Percentiles rank a stretch among this genome's conserved stretches.
Conservation (phyloP, 2,329 filamentous ascomycete genomes). For the Pseudogymnoascus sp. region DNA sequence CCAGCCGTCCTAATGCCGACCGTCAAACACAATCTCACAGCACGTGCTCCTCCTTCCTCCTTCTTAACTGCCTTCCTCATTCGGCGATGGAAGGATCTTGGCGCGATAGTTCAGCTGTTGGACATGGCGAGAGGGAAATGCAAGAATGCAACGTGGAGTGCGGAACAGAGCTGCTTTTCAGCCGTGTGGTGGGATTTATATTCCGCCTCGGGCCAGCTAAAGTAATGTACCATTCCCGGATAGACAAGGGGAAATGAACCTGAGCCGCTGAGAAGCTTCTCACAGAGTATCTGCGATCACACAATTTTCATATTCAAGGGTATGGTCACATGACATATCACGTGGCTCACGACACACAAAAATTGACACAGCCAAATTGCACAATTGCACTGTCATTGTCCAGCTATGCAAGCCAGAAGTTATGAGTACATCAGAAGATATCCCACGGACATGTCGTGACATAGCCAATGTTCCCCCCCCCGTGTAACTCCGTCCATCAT, state of each 20-base stretch:
- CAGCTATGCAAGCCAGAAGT: not conserved
- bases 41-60: slow-evolving; percentile 1
- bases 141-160: not conserved
- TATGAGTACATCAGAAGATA: slow-evolving; percentile 27
- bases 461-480: slow-evolving; percentile 22
- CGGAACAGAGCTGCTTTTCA: not conserved
- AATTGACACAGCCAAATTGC: not conserved
- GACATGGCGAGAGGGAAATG: not conserved
- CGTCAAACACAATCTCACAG: not conserved
- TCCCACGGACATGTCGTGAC: slow-evolving; percentile 23
- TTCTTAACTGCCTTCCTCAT: slow-evolving; percentile 1
- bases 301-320: not conserved
- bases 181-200: not conserved
- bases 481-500: slow-evolving; percentile 23
- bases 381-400: not conserved
- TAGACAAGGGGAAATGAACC: not conserved
- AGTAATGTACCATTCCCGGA: not conserved
- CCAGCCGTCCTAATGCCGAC: not conserved
- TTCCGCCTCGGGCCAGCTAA: not conserved
- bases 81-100: not conserved
- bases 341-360: slow-evolving; percentile 1
- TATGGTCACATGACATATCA: not conserved
- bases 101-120: not conserved
- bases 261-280: not conserved
- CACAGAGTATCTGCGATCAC: not conserved